phyloP scores from a whole-genome alignment of 495 filamentous ascomycete species.

The Talaromyces proteolyticus region DNA sequence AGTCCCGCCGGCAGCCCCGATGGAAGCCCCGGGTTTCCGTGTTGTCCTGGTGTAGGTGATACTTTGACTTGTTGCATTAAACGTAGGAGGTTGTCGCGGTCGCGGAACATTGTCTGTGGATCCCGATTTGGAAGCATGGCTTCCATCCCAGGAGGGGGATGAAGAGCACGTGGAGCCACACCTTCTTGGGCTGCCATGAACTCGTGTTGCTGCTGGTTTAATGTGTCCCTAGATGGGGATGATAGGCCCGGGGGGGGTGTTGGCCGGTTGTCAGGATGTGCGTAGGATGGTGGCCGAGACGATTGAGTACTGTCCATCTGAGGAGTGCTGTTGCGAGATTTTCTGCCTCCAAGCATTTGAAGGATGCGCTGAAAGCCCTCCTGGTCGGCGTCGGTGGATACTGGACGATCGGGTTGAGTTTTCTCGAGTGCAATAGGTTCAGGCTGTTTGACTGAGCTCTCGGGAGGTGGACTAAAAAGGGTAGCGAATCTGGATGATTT shows the following conservation, averaged over 20 bases:
- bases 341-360: constrained; percentile 62
- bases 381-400: constrained; percentile 66
- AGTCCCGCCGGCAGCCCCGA: constrained; percentile 12
- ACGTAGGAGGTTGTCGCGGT: constrained; percentile 44
- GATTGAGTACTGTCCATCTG: constrained; percentile 25
- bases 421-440: constrained; percentile 34
- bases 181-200: constrained; percentile 17
- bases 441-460: constrained; percentile 43
- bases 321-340: constrained; percentile 36
- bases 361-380: constrained; percentile 86
- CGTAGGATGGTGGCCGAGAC: constrained; percentile 20
- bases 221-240: constrained; percentile 27
- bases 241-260: constrained; percentile 21
- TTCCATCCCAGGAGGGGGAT: constrained; percentile 21
- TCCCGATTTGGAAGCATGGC: constrained; percentile 23
- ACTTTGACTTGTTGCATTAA: constrained; percentile 47
- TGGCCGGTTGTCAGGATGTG: constrained; percentile 21
- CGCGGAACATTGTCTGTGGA: constrained; percentile 25
- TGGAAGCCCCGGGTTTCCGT: constrained; percentile 15
- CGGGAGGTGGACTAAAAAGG: constrained; percentile 67
- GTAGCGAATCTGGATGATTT: constrained; percentile 80
- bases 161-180: constrained; percentile 7
- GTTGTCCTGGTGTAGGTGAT: constrained; percentile 19
- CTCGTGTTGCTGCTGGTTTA: constrained; percentile 22
- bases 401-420: constrained; percentile 24